Base-by-base conservation (phyloP, 2,329 filamentous ascomycete genomes). In the Beauveria sp. region DNA sequence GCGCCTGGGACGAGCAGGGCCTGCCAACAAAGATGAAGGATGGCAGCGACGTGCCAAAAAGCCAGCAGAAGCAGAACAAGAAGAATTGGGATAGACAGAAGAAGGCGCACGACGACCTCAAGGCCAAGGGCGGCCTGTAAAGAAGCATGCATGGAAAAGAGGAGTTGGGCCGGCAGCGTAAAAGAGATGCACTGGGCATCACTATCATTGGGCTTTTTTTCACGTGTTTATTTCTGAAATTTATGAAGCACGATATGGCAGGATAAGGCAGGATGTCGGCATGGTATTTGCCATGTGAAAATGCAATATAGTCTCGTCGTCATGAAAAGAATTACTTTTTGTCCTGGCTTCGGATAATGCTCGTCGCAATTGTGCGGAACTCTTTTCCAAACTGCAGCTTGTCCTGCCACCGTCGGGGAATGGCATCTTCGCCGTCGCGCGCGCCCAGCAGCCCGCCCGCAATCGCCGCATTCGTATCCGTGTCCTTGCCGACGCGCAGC, bases 21-120 rank as follows among this genome's bases (percentile, higher is more conserved):
- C 65, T 96, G 65, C 93, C 93, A 2, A 89, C 83, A 0, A 90
- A 87, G 75, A 85, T 92, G 72, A 86, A 85, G 64, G 86, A 90
- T 38, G 92, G 91, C 0, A 87, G 85, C 64, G 91, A 96, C 67
- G 80, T 97, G 43, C 83, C 90, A 5, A 96, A 96, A 80, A 89
- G 83, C 63, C 84, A 86, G 70, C 70, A 77, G 56, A 97, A 97
- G 82, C 93, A 91, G 78, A 74, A 96, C 67, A 87, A 81, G 76
- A 97, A 97, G 80, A 88, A 91, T 61, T 96, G 90, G 90, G 89
- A 96, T 68, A 87, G 82, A 72, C 93, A 97, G 78, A 95, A 92
- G 81, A 96, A 93, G 81, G 73, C 84, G 63, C 88, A 93, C 72
- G 88, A 93, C 65, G 85, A 87, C 64, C 65, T 74, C 38, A 74